A percentile compares a stretch with the other conserved stretches of the same genome.
Conservation (phyloP, 1,284 basidiomycete species). For the Ganoderma multipileum region DNA sequence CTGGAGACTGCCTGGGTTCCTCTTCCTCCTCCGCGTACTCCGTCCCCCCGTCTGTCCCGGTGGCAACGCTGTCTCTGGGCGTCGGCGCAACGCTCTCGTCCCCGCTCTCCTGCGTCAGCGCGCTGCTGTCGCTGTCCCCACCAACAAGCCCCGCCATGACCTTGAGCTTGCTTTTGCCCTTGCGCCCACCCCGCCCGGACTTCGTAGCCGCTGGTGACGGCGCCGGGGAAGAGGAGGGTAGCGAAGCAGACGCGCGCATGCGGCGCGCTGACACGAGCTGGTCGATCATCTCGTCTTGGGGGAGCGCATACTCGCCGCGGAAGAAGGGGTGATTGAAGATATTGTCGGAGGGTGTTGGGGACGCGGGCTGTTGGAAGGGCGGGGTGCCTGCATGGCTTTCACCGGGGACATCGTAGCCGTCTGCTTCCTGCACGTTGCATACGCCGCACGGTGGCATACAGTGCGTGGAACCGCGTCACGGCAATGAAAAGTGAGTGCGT, state of each 20-base stretch:
- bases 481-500: background rate
- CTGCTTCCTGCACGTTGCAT: slow-evolving; percentile 55
- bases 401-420: slow-evolving; percentile 61
- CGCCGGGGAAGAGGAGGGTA: slow-evolving; percentile 51
- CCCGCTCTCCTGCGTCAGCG: slow-evolving; percentile 78
- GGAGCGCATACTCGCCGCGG: slow-evolving; percentile 69
- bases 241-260: slow-evolving; percentile 63
- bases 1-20: slow-evolving; percentile 53
- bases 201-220: slow-evolving; percentile 50
- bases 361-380: slow-evolving; percentile 55
- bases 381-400: slow-evolving; percentile 49
- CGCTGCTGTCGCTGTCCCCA: slow-evolving; percentile 83
- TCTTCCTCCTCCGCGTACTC: slow-evolving; percentile 73
- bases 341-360: slow-evolving; percentile 71
- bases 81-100: slow-evolving; percentile 66
- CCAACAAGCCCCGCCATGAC: slow-evolving; percentile 73
- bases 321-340: slow-evolving; percentile 73
- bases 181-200: slow-evolving; percentile 43
- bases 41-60: slow-evolving; percentile 73
- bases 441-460: background rate
- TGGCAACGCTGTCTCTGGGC: slow-evolving; percentile 64
- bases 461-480: background rate
- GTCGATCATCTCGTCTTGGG: slow-evolving; percentile 64
- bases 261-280: slow-evolving; percentile 64
- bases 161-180: slow-evolving; percentile 39